Evolutionary conservation across 805 yeast species (phyloP).

Genomic region (Teunomyces atbi): DNA sequence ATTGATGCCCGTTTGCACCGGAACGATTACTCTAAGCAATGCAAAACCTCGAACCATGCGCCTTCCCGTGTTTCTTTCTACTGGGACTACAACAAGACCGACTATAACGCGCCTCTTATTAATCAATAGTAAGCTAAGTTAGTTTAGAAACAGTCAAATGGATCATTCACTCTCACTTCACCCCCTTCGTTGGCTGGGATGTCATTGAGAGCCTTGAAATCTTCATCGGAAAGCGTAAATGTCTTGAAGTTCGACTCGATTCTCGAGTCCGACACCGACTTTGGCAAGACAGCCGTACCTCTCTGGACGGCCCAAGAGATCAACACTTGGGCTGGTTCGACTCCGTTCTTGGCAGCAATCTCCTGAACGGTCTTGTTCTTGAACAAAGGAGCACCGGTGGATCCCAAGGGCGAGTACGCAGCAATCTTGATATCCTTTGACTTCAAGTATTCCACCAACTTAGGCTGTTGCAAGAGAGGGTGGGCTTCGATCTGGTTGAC

Average conservation of each 20-base stretch:
- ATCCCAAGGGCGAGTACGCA: constrained; percentile 37
- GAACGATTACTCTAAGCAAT: constrained; percentile 24
- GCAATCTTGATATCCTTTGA: constrained; percentile 18
- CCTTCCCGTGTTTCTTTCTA: constrained; percentile 35
- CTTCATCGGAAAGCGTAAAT: constrained; percentile 33
- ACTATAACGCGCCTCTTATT: constrained; percentile 20
- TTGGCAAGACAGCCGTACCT: constrained; percentile 38
- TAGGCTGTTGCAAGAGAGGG: constrained; percentile 32
- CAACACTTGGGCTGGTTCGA: constrained; percentile 34
- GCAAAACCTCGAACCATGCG: constrained; percentile 19
- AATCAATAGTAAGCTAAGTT: background rate
- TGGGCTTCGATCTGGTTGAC: constrained; percentile 37
- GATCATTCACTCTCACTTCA: constrained; percentile 1
- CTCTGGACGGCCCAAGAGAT: constrained; percentile 41
- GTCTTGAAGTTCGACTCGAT: constrained; percentile 35
- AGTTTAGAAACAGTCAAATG: background rate
- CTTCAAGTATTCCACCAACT: constrained; percentile 12
- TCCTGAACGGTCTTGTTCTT: constrained; percentile 25
- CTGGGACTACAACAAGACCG: constrained; percentile 36
- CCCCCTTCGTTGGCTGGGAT: constrained; percentile 5
- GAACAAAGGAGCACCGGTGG: constrained; percentile 35
- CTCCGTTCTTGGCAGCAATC: constrained; percentile 31
- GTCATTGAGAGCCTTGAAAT: constrained; percentile 21
- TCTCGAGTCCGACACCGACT: constrained; percentile 31
- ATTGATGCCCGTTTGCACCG: constrained; percentile 26